These are phyloP conservation scores for Aspergillus sp. DNA, from an alignment of 2,329 filamentous ascomycete genomes.

Conservation along the genomic window DNA sequence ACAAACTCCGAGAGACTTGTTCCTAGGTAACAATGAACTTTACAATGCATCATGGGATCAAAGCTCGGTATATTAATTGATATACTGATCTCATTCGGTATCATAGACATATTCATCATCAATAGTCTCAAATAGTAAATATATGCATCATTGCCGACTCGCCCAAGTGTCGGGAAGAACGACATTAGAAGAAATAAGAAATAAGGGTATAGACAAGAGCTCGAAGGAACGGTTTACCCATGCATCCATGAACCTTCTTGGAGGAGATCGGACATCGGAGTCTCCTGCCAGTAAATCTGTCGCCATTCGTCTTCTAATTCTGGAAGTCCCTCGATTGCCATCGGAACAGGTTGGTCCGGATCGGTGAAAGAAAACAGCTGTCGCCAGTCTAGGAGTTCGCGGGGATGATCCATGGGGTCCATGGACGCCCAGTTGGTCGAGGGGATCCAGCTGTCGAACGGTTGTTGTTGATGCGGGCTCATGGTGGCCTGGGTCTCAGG, in stretches of 20 bases:
- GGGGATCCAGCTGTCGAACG: slow-evolving; percentile 35
- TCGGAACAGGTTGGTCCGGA: slow-evolving; percentile 35
- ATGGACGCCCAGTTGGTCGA: slow-evolving; percentile 25
- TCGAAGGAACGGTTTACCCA: slow-evolving; percentile 5
- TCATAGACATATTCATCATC: no score
- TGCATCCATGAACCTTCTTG: slow-evolving; percentile 42
- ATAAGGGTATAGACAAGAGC: neutral
- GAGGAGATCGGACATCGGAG: slow-evolving; percentile 41
- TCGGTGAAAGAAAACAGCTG: slow-evolving; percentile 43
- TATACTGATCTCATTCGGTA: no score
- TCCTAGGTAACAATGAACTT: no score
- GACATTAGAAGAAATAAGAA: neutral
- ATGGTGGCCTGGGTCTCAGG: slow-evolving; percentile 22
- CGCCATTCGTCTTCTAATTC: slow-evolving; percentile 46
- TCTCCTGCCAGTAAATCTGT: slow-evolving; percentile 46
- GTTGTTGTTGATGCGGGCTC: slow-evolving; percentile 24
- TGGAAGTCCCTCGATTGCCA: slow-evolving; percentile 37
- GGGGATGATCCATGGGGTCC: slow-evolving; percentile 31
- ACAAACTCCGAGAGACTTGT: no score
- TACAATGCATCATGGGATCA: no score
- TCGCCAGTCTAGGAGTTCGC: slow-evolving; percentile 41
- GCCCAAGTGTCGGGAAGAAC: no score
- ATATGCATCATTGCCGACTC: no score
- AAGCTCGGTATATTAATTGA: no score
- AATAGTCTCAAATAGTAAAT: no score